Percentiles rank a stretch among this genome's conserved stretches.
Conservation (phyloP, 768 basidiomycete genomes). For the Agrocybe pediades region DNA sequence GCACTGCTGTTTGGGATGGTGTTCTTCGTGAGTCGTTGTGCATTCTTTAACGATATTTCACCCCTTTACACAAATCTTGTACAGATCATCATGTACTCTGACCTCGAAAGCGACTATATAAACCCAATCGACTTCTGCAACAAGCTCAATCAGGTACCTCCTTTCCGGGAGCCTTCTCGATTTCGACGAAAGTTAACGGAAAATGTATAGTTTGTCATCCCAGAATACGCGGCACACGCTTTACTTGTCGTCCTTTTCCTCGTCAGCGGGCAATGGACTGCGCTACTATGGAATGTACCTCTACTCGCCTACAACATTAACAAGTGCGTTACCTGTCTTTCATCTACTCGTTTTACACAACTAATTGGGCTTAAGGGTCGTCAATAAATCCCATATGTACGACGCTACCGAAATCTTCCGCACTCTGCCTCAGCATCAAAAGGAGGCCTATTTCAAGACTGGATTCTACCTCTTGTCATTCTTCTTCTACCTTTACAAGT, state of each 20-base stretch:
- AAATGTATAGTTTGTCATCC: constrained; percentile 80
- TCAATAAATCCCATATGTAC: constrained; percentile 93
- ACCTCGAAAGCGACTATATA: constrained; percentile 98
- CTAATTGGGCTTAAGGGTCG: constrained; percentile 19
- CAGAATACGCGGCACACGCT: constrained; percentile 94
- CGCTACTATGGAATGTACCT: constrained; percentile 87
- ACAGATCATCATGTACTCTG: constrained; percentile 99
- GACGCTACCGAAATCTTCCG: constrained; percentile 99
- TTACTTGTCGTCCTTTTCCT: constrained; percentile 88
- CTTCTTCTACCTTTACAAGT: constrained; percentile 92
- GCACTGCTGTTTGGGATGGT: constrained; percentile 96
- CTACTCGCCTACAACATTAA: constrained; percentile 89
- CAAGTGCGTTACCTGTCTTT: constrained; percentile 66
- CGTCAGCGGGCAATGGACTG: constrained; percentile 88
- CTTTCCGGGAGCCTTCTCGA: not conserved
- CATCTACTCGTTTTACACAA: not conserved
- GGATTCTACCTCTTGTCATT: constrained; percentile 89
- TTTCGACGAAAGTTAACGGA: not conserved
- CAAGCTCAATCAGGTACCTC: constrained; percentile 90
- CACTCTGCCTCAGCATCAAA: constrained; percentile 90
- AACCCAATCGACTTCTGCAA: constrained; percentile 99
- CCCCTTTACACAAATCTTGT: not conserved
- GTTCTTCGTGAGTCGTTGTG: constrained; percentile 82
- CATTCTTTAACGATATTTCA: not conserved
- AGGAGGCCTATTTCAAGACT: constrained; percentile 92